These are phyloP conservation scores for Miscanthus lutarioriparius DNA, from an alignment of 176 grass and related monocot species.

Conservation along the genomic window DNA sequence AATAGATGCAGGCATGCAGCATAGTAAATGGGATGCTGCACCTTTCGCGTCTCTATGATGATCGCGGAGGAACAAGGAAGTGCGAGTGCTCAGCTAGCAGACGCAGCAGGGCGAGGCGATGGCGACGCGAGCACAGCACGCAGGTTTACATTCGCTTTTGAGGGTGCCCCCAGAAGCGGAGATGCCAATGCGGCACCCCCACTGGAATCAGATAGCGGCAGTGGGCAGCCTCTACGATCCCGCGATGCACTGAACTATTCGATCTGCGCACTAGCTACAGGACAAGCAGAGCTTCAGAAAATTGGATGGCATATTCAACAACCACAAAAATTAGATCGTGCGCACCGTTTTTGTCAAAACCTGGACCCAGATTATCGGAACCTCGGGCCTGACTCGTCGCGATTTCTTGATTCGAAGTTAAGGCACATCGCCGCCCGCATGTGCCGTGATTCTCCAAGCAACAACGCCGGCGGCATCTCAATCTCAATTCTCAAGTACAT, in stretches of 20 bases:
- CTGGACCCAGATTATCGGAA: neutral
- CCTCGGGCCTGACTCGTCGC: neutral
- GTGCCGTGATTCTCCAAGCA: conserved; percentile 24
- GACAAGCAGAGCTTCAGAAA: neutral
- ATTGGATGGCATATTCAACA: neutral
- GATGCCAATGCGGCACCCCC: conserved; percentile 31
- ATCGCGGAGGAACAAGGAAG: conserved; percentile 35
- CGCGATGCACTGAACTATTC: neutral
- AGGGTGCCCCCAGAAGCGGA: conserved; percentile 12
- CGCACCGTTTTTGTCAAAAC: neutral
- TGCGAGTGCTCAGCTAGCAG: no score
- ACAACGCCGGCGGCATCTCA: neutral
- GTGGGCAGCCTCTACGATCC: neutral
- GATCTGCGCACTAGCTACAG: neutral
- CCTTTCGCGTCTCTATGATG: conserved; percentile 8
- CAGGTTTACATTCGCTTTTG: neutral
- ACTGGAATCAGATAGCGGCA: neutral
- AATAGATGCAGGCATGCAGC: neutral
- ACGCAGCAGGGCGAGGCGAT: no score
- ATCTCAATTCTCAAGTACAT: neutral
- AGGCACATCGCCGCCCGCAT: neutral
- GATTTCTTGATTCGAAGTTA: neutral
- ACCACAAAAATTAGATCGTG: neutral
- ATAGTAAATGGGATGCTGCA: neutral
- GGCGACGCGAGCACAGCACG: neutral